phyloP scores from a whole-genome alignment of 2,329 filamentous ascomycete genomes.

The Harringtonia lauricola region DNA sequence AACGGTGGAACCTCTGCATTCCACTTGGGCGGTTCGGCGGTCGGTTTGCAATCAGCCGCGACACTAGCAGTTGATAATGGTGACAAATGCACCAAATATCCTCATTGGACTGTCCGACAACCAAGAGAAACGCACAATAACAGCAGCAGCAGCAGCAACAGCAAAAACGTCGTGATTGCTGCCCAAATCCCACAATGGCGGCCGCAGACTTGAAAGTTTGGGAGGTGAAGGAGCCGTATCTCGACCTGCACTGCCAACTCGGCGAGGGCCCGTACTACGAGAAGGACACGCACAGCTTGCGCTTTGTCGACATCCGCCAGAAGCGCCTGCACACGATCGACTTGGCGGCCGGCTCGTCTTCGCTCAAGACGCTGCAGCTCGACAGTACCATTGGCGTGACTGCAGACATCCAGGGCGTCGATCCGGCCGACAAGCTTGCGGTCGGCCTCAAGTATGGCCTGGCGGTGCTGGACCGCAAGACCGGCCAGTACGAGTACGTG shows the following conservation, averaged over 20 bases:
- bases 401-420: slow-evolving; percentile 61
- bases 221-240: slow-evolving; percentile 41
- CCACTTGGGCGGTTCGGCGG: too few relatives aligned
- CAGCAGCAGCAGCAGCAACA: neutral
- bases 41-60: neutral
- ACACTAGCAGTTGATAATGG: neutral
- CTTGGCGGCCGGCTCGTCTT: slow-evolving; percentile 49
- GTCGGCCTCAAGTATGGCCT: slow-evolving; percentile 74
- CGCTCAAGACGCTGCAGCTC: slow-evolving; percentile 49
- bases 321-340: slow-evolving; percentile 63
- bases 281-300: slow-evolving; percentile 49
- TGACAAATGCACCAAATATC: neutral
- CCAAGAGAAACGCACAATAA: too few relatives aligned
- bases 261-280: slow-evolving; percentile 71
- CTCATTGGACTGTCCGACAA: too few relatives aligned
- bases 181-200: slow-evolving; percentile 16
- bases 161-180: too few relatives aligned
- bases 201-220: slow-evolving; percentile 31
- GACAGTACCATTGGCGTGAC: slow-evolving; percentile 54
- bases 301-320: slow-evolving; percentile 76
- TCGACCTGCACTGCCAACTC: slow-evolving; percentile 53
- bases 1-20: neutral
- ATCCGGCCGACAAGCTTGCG: slow-evolving; percentile 54
- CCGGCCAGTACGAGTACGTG: slow-evolving; percentile 43
- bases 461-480: slow-evolving; percentile 60